Evolutionary conservation across 106 monocot species (phyloP), one percentile per base, ranked within the genome.

Genomic region (Phalaenopsis aphrodite): DNA sequence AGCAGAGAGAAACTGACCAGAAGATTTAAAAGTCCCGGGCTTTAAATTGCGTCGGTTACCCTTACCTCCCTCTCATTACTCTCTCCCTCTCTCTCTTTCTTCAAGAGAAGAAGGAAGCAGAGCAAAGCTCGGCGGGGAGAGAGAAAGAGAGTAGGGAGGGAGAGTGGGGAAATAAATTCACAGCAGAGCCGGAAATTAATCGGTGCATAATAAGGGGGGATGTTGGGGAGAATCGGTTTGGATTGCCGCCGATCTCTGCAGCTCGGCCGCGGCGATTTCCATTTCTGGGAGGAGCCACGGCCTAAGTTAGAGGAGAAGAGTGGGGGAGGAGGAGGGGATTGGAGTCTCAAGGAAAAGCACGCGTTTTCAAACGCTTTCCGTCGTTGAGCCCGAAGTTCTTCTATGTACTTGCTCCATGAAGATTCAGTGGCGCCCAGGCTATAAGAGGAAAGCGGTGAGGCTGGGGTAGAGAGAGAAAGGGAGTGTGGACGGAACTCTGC

Each of bases 171-270:
- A 75, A 52, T 76, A 76, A 76, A 76, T 76, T 76, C 76, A 30
- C 8, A 76, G 76, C 76, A 76, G 76, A 52, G 8, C 76, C 76
- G 76, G 76, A 76, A 76, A 76, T 76, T 76, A 76, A 76, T 76
- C 76, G 9, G 48, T 48, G 76, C 76, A 18, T 76, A 76, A 49
- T 76, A 49, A 76, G 76, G 74, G 81, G 73, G 81, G 48, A 81
- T 81, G 81, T 75, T 75, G 73, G 57, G 56, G 21, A n/a, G 85
- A 77, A 78, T 85, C 47, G 42, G 72, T 56, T 42, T 77, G 45
- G 72, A 78, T 78, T 72, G 71, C 58, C 38, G 81, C 85, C 81
- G 78, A 81, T 85, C 55, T 78, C 75, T 78, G 77, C 78, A 74
- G 17, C 48, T 42, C 45, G 17, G 45, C 48, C 47, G 61, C 41